Evolutionary conservation across 257 asterid genomes (phyloP).

Genomic region (Parsonsia alboflavescens): DNA sequence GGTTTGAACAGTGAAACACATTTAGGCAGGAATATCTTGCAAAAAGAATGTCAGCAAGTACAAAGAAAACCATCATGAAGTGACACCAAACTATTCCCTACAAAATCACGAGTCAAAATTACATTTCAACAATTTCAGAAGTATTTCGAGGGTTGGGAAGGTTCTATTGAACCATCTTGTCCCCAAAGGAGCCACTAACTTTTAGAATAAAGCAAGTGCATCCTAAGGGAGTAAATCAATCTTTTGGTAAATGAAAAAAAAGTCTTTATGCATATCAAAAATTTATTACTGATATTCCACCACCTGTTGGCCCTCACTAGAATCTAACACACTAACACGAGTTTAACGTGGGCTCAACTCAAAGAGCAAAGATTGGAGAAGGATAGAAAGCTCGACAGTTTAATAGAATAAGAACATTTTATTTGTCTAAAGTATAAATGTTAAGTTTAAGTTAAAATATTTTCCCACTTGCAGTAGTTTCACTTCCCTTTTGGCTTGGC

Average conservation of each 20-base stretch:
- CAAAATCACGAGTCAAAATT: background rate
- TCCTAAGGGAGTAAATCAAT: background rate
- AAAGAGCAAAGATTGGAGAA: background rate
- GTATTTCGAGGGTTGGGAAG: background rate
- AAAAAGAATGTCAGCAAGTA: background rate
- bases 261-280: too few species aligned
- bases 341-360: background rate
- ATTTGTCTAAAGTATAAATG: background rate
- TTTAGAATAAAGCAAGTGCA: background rate
- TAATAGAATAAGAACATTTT: background rate
- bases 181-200: background rate
- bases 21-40: background rate
- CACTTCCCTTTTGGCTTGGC: background rate
- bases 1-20: background rate
- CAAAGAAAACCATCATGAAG: background rate
- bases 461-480: background rate
- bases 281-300: background rate
- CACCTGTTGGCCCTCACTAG: too few species aligned
- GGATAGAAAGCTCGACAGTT: background rate
- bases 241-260: background rate
- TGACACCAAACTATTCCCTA: background rate
- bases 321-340: too few species aligned
- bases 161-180: background rate
- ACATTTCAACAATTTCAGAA: background rate
- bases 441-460: background rate